Conservation (phyloP, 2,329 filamentous ascomycete genomes). For the Capronia epimyces region DNA sequence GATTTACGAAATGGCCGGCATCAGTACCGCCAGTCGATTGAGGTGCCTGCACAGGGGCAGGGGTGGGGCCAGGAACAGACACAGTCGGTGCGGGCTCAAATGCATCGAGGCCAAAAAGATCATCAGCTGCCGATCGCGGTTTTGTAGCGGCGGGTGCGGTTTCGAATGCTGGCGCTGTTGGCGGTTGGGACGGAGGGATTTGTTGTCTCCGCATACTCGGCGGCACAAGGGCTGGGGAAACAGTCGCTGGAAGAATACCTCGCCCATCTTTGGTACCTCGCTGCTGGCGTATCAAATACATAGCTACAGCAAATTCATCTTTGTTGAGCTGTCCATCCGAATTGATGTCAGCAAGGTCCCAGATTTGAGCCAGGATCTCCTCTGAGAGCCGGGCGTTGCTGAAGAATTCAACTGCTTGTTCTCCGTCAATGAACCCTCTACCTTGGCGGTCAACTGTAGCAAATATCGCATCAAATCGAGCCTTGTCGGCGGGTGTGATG, state of each 20-base stretch:
- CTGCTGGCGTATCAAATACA: constrained; percentile 93
- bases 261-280: constrained; percentile 62
- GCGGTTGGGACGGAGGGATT: constrained; percentile 37
- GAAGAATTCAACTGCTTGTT: constrained; percentile 91
- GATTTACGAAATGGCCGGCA: constrained; percentile 50
- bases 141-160: constrained; percentile 41
- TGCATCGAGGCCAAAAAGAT: constrained; percentile 86
- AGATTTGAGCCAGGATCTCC: constrained; percentile 85
- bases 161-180: constrained; percentile 43
- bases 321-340: constrained; percentile 77
- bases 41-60: constrained; percentile 51
- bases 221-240: constrained; percentile 77
- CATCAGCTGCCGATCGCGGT: constrained; percentile 80
- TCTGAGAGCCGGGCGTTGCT: constrained; percentile 86
- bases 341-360: constrained; percentile 93
- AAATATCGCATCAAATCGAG: constrained; percentile 81
- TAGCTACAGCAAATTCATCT: constrained; percentile 94
- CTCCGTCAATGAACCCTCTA: constrained; percentile 80
- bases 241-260: constrained; percentile 61
- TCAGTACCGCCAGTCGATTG: constrained; percentile 70
- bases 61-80: constrained; percentile 40
- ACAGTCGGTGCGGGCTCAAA: constrained; percentile 42
- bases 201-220: constrained; percentile 67
- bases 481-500: constrained; percentile 76
- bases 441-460: constrained; percentile 72